Conservation (phyloP, 2,329 filamentous ascomycete genomes). For the Alternaria conjuncta region DNA sequence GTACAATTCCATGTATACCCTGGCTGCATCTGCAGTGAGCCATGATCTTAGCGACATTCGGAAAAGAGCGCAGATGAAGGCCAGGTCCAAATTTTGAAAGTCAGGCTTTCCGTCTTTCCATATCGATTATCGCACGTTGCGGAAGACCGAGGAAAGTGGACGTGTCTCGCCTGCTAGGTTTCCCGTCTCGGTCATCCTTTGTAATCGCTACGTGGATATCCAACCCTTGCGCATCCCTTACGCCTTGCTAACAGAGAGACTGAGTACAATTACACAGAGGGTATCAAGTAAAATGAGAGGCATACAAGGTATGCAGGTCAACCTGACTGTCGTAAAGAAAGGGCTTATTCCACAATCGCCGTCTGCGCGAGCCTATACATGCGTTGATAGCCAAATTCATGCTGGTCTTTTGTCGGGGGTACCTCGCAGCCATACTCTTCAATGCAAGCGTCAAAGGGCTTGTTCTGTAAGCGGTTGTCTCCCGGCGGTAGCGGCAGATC, state of each 20-base stretch:
- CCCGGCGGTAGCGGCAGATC: constrained; percentile 33
- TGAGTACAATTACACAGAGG: neutral
- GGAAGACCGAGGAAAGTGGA: neutral
- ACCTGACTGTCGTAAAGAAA: neutral
- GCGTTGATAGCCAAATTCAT: constrained; percentile 29
- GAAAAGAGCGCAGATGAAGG: neutral
- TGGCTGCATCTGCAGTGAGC: neutral
- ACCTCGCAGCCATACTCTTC: constrained; percentile 35
- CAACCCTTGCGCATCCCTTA: neutral
- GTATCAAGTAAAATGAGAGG: neutral
- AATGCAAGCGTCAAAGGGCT: constrained; percentile 50
- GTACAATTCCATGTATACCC: neutral
- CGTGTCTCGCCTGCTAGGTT: neutral
- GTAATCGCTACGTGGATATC: neutral
- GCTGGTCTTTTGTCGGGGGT: constrained; percentile 10
- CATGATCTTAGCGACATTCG: neutral
- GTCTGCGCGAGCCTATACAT: constrained; percentile 33
- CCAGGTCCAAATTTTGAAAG: neutral
- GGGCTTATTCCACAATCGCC: constrained; percentile 17
- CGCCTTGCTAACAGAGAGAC: neutral
- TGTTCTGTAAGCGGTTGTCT: constrained; percentile 44
- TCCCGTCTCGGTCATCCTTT: neutral
- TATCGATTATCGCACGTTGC: neutral
- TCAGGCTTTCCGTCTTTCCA: neutral
- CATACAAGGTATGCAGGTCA: neutral